Percentiles rank a stretch among this genome's conserved stretches.
Evolutionary conservation across 306 rosid species (phyloP).

Genomic region (Lablab purpureus): DNA sequence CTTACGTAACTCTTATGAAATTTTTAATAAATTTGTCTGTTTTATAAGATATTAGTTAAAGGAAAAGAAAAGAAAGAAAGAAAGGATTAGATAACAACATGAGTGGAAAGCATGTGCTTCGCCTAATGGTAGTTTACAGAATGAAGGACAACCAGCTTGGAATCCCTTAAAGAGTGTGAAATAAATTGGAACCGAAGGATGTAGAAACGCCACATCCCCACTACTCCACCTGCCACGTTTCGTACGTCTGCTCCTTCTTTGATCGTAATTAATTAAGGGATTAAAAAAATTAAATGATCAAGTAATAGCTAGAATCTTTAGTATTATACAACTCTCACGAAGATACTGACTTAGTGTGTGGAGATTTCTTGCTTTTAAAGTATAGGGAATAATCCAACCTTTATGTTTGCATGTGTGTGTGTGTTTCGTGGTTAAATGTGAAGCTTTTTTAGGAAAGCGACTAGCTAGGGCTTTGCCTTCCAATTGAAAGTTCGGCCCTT

Average conservation of each 20-base stretch:
- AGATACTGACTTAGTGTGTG: slow-evolving; percentile 67
- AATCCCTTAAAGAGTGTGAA: slow-evolving; percentile 60
- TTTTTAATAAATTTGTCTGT: too few relatives aligned
- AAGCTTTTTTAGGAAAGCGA: slow-evolving; percentile 60
- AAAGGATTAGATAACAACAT: slow-evolving; percentile 27
- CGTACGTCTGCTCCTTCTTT: slow-evolving; percentile 50
- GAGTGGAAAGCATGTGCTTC: slow-evolving; percentile 71
- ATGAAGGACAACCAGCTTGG: slow-evolving; percentile 65
- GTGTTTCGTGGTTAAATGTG: slow-evolving; percentile 25
- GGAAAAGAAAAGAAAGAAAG: not conserved
- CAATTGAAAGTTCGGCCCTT: slow-evolving; percentile 49
- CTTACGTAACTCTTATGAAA: not conserved
- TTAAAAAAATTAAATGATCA: slow-evolving; percentile 38
- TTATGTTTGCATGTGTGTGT: slow-evolving; percentile 41
- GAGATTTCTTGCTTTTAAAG: slow-evolving; percentile 72
- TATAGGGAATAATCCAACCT: slow-evolving; percentile 58
- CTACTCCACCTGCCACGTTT: slow-evolving; percentile 58
- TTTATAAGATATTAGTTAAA: not conserved
- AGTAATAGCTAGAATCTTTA: slow-evolving; percentile 49
- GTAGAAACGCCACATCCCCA: slow-evolving; percentile 62
- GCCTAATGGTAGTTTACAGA: slow-evolving; percentile 53
- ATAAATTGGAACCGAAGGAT: slow-evolving; percentile 48
- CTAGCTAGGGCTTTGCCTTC: slow-evolving; percentile 55
- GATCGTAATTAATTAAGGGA: slow-evolving; percentile 45
- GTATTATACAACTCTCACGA: slow-evolving; percentile 48